Percentiles rank a stretch among this genome's conserved stretches.
phyloP scores from a whole-genome alignment of 768 basidiomycete species.

The Cytidiella melzeri region DNA sequence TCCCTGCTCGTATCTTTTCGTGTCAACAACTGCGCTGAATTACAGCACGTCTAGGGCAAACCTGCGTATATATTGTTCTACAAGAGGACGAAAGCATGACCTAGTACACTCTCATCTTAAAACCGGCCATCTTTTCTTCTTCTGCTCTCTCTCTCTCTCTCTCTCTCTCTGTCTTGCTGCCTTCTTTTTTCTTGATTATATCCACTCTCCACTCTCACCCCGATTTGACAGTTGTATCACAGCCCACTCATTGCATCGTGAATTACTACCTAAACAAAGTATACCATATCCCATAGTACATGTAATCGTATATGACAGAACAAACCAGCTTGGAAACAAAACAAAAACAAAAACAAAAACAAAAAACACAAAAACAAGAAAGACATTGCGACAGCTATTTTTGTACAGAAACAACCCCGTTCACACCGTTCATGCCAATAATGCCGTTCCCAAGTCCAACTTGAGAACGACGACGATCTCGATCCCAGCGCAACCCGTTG shows the following conservation, averaged over 20 bases:
- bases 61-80: slow-evolving; percentile 78
- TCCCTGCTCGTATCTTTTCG: slow-evolving; percentile 15
- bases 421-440: slow-evolving; percentile 12
- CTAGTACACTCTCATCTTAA: slow-evolving; percentile 3
- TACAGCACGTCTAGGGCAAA: slow-evolving; percentile 40
- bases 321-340: slow-evolving; percentile 6
- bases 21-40: slow-evolving; percentile 2
- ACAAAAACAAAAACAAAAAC: slow-evolving; percentile 4
- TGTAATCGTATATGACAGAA: slow-evolving; percentile 31
- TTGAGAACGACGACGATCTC: no score
- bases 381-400: no score
- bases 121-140: slow-evolving; percentile 10
- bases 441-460: background rate
- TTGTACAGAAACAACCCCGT: no score
- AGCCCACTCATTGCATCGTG: background rate
- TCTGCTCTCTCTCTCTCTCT: slow-evolving; percentile 7
- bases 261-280: background rate
- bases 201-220: no score
- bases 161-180: slow-evolving; percentile 2
- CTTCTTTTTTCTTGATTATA: background rate
- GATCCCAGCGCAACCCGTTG: background rate
- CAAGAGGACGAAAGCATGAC: slow-evolving; percentile 25
- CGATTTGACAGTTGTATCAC: slow-evolving; percentile 1
- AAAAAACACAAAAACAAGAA: slow-evolving; percentile 15
- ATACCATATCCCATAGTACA: slow-evolving; percentile 27